Evolutionary conservation across 495 filamentous ascomycete genomes (phyloP).

Genomic region (Annulohypoxylon moriforme): DNA sequence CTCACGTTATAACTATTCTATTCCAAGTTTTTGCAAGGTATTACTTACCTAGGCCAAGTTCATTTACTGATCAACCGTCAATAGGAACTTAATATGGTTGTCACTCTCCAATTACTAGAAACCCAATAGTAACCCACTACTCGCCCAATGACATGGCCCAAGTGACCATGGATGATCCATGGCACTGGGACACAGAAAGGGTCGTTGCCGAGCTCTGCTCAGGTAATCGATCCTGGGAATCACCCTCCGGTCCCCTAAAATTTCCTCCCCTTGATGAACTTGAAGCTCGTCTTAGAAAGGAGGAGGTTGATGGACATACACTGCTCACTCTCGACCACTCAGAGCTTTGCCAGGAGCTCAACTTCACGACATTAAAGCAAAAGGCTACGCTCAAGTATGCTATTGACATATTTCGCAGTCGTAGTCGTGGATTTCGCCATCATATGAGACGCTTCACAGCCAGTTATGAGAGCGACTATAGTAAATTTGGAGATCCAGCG

Average conservation of each 20-base stretch:
- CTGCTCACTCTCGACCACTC: conserved; percentile 62
- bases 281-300: conserved; percentile 64
- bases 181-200: conserved; percentile 73
- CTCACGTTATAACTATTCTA: no score
- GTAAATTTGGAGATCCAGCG: neutral
- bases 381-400: conserved; percentile 49
- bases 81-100: neutral
- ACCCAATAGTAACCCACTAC: neutral
- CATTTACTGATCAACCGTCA: neutral
- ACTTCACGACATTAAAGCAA: conserved; percentile 50
- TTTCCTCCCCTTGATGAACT: conserved; percentile 65
- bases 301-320: conserved; percentile 70
- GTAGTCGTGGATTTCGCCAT: conserved; percentile 48
- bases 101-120: neutral
- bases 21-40: neutral
- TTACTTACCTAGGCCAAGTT: neutral
- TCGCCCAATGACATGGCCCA: conserved; percentile 8
- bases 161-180: conserved; percentile 65
- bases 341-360: conserved; percentile 48
- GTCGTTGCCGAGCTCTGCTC: conserved; percentile 74
- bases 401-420: conserved; percentile 45
- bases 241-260: conserved; percentile 39
- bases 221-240: conserved; percentile 56
- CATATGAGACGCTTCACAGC: conserved; percentile 35
- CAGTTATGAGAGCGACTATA: neutral